Evolutionary conservation across 2,329 filamentous ascomycete genomes (phyloP), one percentile per base, ranked within the genome.

Genomic region (Helicocarpus griseus): DNA sequence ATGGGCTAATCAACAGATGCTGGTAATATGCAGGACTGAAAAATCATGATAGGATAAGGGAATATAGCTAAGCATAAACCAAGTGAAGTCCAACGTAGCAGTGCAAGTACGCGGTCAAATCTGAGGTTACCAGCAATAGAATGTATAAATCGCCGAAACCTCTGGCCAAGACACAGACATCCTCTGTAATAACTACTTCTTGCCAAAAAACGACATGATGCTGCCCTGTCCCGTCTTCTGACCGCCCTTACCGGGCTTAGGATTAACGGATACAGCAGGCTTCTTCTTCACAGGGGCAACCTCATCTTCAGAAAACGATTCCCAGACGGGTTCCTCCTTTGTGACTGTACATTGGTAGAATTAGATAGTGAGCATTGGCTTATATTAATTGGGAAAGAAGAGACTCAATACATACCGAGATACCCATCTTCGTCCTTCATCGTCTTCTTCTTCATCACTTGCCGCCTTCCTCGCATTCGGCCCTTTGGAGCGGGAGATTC

Each of bases 221-320:
- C 77, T 95, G 2, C 89, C 89, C 54, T 70, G 69, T 26, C 66
- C 65, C 6, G 70, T 68, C 63, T 88, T 87, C 1, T 73, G 71
- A 1, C 70, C 70, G 19, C 71, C 61, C 63, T 84, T 85, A 11
- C 19, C 82, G 61, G 79, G 81, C 22, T 74, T 66, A n/a, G 64
- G 53, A 13, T 64, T 64, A 53, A 56, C 52, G 59, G 77, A 81
- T 43, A 64, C 57, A 6, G 67, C 64, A 5, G 71, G 66, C 21
- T 73, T 71, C 53, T 77, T 72, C 11, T 76, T 75, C 21, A 72
- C 66, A 5, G 73, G 69, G 1, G 72, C 65, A 21, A 83, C 79
- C 58, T 95, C 89, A 57, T 95, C 89, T 65, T 96, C 90, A 0
- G 89, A 95, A 71, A 94, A 95, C 0, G 86, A 91, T 66, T 96